Evolutionary conservation across 2,329 filamentous ascomycete species (phyloP), one percentile per base, ranked within the genome.

Genomic region (Alternaria alternata): DNA sequence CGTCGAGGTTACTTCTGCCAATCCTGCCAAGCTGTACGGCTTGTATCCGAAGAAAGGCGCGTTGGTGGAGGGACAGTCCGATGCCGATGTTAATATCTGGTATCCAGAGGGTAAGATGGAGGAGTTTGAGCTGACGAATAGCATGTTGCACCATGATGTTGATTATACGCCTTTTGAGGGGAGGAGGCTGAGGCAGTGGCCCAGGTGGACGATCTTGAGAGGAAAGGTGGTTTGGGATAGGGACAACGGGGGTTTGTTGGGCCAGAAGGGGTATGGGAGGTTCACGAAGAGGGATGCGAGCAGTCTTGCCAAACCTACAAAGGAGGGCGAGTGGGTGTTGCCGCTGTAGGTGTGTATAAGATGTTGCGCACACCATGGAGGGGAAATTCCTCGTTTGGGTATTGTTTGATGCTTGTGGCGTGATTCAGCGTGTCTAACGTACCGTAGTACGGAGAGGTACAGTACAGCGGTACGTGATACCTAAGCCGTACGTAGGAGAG

Each of bases 91-190:
- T 36, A 83, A 84, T 11, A 81, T 88, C 20, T 88, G 86, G 69
- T 72, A 71, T 54, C 65, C 69, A 0, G 75, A 81, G 11, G 79
- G 75, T 3, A 75, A 70, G 54, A 64, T 82, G 65, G 70, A 82
- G 18, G 73, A 78, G 12, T 81, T 86, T 62, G 73, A 67, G 22
- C 60, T 86, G 57, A 84, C 75, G 41, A 87, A 88, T 66, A 77
- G 78, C 7, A 83, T 84, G 75, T 71, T 89, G 63, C 87, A 89
- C 72, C 87, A 89, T 69, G 81, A 86, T 61, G 83, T 87, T 3
- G 87, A 89, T 67, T 88, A 89, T 67, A 88, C 87, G 8, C 87
- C 87, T 0, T 89, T 85, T 65, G 87, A 89, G 70, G 86, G 87
- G 0, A 80, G 79, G 49, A 76, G 69, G n/a, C 68, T 89, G 41